A percentile compares a stretch with the other conserved stretches of the same genome.
Evolutionary conservation across 2,329 filamentous ascomycete genomes (phyloP).

Genomic region (Tolypocladium amazonense): DNA sequence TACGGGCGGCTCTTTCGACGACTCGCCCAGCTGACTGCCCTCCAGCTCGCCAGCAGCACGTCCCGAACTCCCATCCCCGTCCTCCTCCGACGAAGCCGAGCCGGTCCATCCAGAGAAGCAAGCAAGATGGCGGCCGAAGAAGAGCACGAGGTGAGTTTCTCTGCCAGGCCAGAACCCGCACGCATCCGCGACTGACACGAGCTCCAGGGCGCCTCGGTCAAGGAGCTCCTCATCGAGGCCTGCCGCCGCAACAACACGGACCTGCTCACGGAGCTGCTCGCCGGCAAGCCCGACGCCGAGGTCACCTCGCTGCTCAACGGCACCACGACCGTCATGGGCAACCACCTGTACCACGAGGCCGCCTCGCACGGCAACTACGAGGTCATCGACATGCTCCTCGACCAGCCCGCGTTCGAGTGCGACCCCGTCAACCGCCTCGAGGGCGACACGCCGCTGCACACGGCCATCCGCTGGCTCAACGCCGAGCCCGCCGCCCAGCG

Average conservation of each 20-base stretch:
- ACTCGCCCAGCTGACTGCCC: neutral
- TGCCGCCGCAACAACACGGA: slow-evolving; percentile 88
- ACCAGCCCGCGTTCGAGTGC: slow-evolving; percentile 78
- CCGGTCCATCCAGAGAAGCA: neutral
- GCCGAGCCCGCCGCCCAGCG: slow-evolving; percentile 51
- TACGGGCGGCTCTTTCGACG: neutral
- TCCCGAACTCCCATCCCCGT: neutral
- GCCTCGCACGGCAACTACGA: slow-evolving; percentile 80
- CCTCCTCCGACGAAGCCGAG: neutral
- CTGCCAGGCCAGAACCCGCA: neutral
- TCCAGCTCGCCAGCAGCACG: neutral
- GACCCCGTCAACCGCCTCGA: slow-evolving; percentile 64
- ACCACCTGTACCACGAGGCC: slow-evolving; percentile 82
- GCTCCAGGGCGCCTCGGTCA: slow-evolving; percentile 66
- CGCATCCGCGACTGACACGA: neutral
- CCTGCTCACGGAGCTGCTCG: slow-evolving; percentile 66
- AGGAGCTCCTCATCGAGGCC: slow-evolving; percentile 83
- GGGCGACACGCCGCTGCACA: slow-evolving; percentile 70
- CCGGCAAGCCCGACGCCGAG: slow-evolving; percentile 48
- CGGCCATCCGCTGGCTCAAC: slow-evolving; percentile 69
- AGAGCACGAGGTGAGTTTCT: slow-evolving; percentile 9
- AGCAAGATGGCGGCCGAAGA: slow-evolving; percentile 7
- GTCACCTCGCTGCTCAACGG: slow-evolving; percentile 74
- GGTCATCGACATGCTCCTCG: slow-evolving; percentile 69
- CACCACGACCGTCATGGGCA: slow-evolving; percentile 76